phyloP scores from a whole-genome alignment of 768 basidiomycete species.

The Dentipellis sp. region DNA sequence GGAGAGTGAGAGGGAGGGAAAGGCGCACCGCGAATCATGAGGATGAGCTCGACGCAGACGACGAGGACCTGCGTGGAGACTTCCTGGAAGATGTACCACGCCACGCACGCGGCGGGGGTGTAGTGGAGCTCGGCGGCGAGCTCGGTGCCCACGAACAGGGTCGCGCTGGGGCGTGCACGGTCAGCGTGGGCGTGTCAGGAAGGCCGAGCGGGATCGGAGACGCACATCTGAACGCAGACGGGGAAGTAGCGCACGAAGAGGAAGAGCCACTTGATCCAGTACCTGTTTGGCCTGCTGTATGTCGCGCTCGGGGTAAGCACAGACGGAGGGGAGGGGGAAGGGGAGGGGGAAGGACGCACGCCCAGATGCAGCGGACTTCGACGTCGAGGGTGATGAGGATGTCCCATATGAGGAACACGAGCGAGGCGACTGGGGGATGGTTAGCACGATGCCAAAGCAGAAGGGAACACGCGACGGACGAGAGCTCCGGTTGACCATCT shows the following conservation, averaged over 20 bases:
- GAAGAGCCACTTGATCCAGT: slow-evolving; percentile 21
- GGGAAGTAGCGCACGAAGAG: slow-evolving; percentile 13
- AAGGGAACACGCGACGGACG: slow-evolving; percentile 18
- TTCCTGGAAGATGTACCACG: slow-evolving; percentile 9
- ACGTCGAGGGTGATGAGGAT: slow-evolving; percentile 2
- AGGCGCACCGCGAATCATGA: slow-evolving; percentile 17
- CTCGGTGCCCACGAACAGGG: slow-evolving; percentile 9
- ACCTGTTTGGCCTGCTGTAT: slow-evolving; percentile 15
- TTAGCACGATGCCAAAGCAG: not conserved
- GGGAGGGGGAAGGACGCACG: not conserved
- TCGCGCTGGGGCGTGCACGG: slow-evolving; percentile 2
- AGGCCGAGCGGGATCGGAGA: not conserved
- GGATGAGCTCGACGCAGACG: slow-evolving; percentile 16
- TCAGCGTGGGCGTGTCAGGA: not conserved
- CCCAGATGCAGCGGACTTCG: not conserved
- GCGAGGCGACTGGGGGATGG: not conserved
- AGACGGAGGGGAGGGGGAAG: not conserved
- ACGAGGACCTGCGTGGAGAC: slow-evolving; percentile 10
- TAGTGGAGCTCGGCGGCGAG: slow-evolving; percentile 11
- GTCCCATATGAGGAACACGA: slow-evolving; percentile 1
- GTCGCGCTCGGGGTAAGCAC: not conserved
- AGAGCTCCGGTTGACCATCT: not conserved
- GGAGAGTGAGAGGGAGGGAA: not conserved
- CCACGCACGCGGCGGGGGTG: slow-evolving; percentile 11
- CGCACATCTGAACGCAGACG: slow-evolving; percentile 10